Conservation (phyloP, 805 yeast genomes). For the Metschnikowia baotianmanensis region DNA sequence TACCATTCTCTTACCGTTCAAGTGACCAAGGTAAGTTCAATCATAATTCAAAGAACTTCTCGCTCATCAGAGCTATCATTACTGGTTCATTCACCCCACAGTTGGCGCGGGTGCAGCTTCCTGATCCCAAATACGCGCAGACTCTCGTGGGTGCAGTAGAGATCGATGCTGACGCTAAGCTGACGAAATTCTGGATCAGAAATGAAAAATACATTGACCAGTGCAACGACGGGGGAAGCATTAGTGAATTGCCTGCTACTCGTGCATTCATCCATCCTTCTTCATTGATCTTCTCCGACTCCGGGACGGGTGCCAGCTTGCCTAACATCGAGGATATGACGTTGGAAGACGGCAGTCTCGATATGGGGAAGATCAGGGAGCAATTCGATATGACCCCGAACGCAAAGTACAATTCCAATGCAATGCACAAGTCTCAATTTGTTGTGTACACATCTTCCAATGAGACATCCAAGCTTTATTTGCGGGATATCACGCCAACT, state of each 20-base stretch:
- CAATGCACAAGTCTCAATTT: constrained; percentile 51
- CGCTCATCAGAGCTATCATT: constrained; percentile 61
- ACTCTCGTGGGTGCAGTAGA: constrained; percentile 79
- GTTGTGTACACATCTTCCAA: constrained; percentile 60
- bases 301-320: constrained; percentile 22
- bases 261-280: constrained; percentile 88
- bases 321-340: constrained; percentile 24
- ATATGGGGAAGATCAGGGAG: constrained; percentile 28
- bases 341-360: constrained; percentile 42
- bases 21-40: constrained; percentile 34
- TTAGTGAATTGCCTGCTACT: constrained; percentile 47
- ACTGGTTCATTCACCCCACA: constrained; percentile 85
- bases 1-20: constrained; percentile 51
- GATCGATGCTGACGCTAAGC: constrained; percentile 77
- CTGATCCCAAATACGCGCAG: constrained; percentile 72
- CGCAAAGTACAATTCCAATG: constrained; percentile 20
- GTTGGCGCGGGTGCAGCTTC: constrained; percentile 74
- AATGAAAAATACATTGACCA: constrained; percentile 48
- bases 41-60: constrained; percentile 48
- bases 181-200: constrained; percentile 70
- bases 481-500: constrained; percentile 79
- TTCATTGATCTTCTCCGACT: constrained; percentile 61
- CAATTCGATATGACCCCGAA: constrained; percentile 44
- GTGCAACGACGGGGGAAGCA: constrained; percentile 8
- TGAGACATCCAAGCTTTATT: constrained; percentile 63